Base-by-base conservation (phyloP, 2,329 filamentous ascomycete genomes). In the Claviceps digitariae region DNA sequence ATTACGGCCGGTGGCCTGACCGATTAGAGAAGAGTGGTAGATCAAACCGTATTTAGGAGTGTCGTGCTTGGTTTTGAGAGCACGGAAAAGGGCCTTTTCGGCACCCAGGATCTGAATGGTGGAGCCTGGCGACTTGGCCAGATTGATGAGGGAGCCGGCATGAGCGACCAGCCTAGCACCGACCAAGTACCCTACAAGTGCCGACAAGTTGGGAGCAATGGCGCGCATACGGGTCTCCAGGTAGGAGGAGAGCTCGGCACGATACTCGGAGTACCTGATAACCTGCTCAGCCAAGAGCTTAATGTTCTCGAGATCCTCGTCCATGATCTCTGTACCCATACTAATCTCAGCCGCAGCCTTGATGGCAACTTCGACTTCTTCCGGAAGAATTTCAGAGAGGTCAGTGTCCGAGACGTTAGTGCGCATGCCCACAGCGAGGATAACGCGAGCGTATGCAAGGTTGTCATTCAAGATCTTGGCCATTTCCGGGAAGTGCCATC, bases 401-500 rank as follows among this genome's bases (percentile, higher is more conserved):
- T 98, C 87, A 41, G 82, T 79, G 52, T 79, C 79, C 58, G 82
- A 76, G 56, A 86, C 86, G 66, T 89, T 90, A 59, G 85, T 82
- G 59, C 93, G 86, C 79, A 94, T 88, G 61, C 93, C 93, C 75
- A 95, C 87, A 59, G 84, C 81, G 50, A 95, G 74, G 55, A 98
- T 89, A 55, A 98, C 84, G 60, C 84, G 85, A 56, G 90, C 84
- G 68, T 95, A 98, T 59, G 90, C 90, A 57, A 95, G 75, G 73
- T 98, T 98, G 78, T 98, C 93, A 70, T 94, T 94, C 61, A 96
- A 79, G 66, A 97, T 95, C 74, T 90, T 91, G 66, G 88, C 90
- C 79, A 98, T 83, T 75, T 98, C 93, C 43, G 93, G 93, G 76
- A 97, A 98, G 73, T 97, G 93, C 93, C 93, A 98, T 64, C 93